Base-by-base conservation (phyloP, 179 eudicot species). In the Actinidia chinensis region DNA sequence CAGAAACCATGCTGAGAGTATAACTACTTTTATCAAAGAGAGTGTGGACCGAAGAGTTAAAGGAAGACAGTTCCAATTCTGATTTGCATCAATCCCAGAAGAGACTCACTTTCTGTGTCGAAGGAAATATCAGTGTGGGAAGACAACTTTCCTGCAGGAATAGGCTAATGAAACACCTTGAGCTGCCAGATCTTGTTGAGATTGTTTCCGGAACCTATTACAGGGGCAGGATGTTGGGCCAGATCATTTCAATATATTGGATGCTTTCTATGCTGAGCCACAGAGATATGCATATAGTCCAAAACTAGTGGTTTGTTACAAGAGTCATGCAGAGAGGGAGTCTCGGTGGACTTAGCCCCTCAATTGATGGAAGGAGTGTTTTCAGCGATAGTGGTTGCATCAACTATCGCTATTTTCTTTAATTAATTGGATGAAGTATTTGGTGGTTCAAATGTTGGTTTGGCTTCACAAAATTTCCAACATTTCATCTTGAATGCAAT, bases 101-200 rank as follows among this genome's bases (percentile, higher is more conserved):
- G 64, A 85, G 98, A 59, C 85, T 95, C 69, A 95, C 98, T 28
- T 87, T 95, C 18, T 95, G 97, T 63, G 98, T 95, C 8, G 98
- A 95, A 84, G 98, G 98, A 75, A 95, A 95, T 79, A 95, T 95
- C 68, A 95, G 98, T 83, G 98, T 95, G 98, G 98, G n/a, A 95
- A 93, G 81, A 85, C 97, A 8, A 95, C 98, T 67, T 95, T 95
- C 83, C 86, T 95, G 81, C 93, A 88, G 89, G 88, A 97, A 85
- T 93, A 93, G 61, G 98, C 97, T 74, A 93, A 93, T 76, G 98
- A 95, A 82, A 95, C 98, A 14, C 88, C n/a, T 95, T 51, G 97
- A 95, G 86, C 92, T 95, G 22, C 91, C 80, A 40, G 98, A 95
- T 83, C 93, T 95, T 80, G 97, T 95, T 77, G 97, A 95, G 86